These are phyloP conservation scores for Ehretia macrophylla DNA, from an alignment of 257 asterid genomes.

Conservation along the genomic window DNA sequence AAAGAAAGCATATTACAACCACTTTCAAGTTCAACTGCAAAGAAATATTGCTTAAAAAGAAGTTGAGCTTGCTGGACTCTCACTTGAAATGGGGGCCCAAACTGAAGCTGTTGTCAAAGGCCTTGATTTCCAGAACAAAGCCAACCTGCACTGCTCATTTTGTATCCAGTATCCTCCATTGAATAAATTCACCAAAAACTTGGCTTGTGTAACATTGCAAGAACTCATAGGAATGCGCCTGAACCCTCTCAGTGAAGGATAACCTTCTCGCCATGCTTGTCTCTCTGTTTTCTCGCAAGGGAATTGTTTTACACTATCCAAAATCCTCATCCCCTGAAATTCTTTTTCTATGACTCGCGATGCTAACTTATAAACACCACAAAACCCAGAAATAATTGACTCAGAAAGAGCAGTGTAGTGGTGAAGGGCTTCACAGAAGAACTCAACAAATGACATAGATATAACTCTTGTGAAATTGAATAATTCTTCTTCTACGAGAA, in stretches of 20 bases:
- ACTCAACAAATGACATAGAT: constrained; percentile 26
- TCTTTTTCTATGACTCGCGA: constrained; percentile 28
- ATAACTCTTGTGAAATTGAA: constrained; percentile 16
- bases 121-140: constrained; percentile 40
- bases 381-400: constrained; percentile 26
- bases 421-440: constrained; percentile 29
- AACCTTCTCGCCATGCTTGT: constrained; percentile 8
- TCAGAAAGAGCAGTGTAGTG: constrained; percentile 33
- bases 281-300: constrained; percentile 17
- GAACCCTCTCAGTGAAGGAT: constrained; percentile 23
- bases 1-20: too few species aligned
- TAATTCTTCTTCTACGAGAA: constrained; percentile 34
- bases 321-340: constrained; percentile 22
- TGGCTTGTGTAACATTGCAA: constrained; percentile 38
- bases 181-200: constrained; percentile 29
- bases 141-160: constrained; percentile 26
- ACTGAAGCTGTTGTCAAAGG: constrained; percentile 32
- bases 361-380: constrained; percentile 24
- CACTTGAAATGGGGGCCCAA: constrained; percentile 29
- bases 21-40: too few species aligned
- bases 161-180: constrained; percentile 38
- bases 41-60: too few species aligned
- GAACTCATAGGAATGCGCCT: constrained; percentile 32
- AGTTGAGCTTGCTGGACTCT: background rate
- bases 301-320: constrained; percentile 25